phyloP scores from a whole-genome alignment of 495 filamentous ascomycete genomes.

The Hypomontagnella submonticulosa region DNA sequence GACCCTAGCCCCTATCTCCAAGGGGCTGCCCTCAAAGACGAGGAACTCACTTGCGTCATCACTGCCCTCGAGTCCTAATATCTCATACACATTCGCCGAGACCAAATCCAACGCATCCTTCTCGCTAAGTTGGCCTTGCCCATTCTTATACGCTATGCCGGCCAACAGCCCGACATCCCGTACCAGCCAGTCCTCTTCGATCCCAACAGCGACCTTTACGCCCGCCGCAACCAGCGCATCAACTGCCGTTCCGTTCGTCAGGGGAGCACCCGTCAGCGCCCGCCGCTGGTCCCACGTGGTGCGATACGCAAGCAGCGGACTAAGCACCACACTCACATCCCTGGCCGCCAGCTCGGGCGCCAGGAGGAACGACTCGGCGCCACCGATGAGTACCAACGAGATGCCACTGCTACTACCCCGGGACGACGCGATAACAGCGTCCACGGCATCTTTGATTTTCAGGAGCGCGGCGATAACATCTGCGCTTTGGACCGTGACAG shows the following conservation, averaged over 20 bases:
- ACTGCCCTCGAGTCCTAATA: slow-evolving; percentile 54
- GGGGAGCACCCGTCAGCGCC: slow-evolving; percentile 60
- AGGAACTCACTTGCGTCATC: slow-evolving; percentile 49
- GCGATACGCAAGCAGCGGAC: slow-evolving; percentile 56
- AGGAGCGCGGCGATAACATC: slow-evolving; percentile 56
- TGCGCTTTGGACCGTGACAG: slow-evolving; percentile 58
- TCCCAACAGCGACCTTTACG: slow-evolving; percentile 57
- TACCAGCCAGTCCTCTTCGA: slow-evolving; percentile 62
- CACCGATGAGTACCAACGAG: slow-evolving; percentile 59
- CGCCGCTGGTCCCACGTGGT: slow-evolving; percentile 59
- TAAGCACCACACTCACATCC: slow-evolving; percentile 60
- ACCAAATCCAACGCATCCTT: slow-evolving; percentile 58
- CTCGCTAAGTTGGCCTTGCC: slow-evolving; percentile 52
- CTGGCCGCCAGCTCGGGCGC: slow-evolving; percentile 59
- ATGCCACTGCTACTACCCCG: slow-evolving; percentile 37
- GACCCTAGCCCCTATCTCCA: slow-evolving; percentile 56
- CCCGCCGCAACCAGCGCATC: slow-evolving; percentile 58
- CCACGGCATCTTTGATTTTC: slow-evolving; percentile 53
- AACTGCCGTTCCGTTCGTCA: slow-evolving; percentile 63
- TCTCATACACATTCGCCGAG: slow-evolving; percentile 58
- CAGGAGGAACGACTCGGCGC: slow-evolving; percentile 60
- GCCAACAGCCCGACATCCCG: slow-evolving; percentile 60
- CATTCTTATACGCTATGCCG: slow-evolving; percentile 61
- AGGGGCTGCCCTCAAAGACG: slow-evolving; percentile 58
- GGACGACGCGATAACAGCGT: slow-evolving; percentile 40